Percentiles rank a stretch among this genome's conserved stretches.
Conservation (phyloP, 1,284 basidiomycete genomes). For the Ganoderma boninense region DNA sequence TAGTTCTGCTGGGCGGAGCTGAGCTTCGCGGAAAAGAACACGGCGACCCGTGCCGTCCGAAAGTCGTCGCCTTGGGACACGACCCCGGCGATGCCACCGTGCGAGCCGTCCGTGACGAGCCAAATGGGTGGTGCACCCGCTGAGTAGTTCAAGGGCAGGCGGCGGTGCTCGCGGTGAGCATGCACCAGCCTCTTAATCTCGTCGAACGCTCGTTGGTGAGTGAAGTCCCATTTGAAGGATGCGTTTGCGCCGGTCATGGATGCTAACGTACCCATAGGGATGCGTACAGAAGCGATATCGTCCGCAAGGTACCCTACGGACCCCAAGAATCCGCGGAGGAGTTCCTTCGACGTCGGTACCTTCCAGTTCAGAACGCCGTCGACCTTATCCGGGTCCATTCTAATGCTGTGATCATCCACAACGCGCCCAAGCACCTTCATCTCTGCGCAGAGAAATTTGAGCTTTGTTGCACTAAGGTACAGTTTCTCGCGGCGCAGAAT, state of each 20-base stretch:
- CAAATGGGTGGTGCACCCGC: slow-evolving; percentile 23
- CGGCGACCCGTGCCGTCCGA: slow-evolving; percentile 24
- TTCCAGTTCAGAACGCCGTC: slow-evolving; percentile 16
- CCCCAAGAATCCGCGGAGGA: too few relatives aligned
- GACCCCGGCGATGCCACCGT: slow-evolving; percentile 7
- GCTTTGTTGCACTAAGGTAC: slow-evolving; percentile 37
- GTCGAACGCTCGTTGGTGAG: slow-evolving; percentile 39
- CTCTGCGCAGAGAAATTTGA: slow-evolving; percentile 35
- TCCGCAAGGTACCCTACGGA: not conserved
- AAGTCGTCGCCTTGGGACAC: slow-evolving; percentile 35
- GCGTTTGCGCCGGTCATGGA: slow-evolving; percentile 16
- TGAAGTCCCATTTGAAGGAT: slow-evolving; percentile 32
- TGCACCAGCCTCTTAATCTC: slow-evolving; percentile 34
- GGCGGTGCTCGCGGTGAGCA: slow-evolving; percentile 25
- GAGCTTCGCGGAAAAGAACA: slow-evolving; percentile 42
- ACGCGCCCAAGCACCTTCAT: slow-evolving; percentile 42
- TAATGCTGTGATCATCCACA: slow-evolving; percentile 39
- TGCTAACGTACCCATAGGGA: slow-evolving; percentile 33
- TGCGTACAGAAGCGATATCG: slow-evolving; percentile 11
- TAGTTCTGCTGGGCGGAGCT: slow-evolving; percentile 34
- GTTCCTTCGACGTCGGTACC: too few relatives aligned
- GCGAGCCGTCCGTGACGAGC: slow-evolving; percentile 28
- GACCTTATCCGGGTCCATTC: slow-evolving; percentile 42
- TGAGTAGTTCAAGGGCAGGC: slow-evolving; percentile 32
- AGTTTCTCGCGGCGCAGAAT: slow-evolving; percentile 34